Percentiles rank a stretch among this genome's conserved stretches.
phyloP scores from a whole-genome alignment of 2,329 filamentous ascomycete species.

The Penicillium sp. region DNA sequence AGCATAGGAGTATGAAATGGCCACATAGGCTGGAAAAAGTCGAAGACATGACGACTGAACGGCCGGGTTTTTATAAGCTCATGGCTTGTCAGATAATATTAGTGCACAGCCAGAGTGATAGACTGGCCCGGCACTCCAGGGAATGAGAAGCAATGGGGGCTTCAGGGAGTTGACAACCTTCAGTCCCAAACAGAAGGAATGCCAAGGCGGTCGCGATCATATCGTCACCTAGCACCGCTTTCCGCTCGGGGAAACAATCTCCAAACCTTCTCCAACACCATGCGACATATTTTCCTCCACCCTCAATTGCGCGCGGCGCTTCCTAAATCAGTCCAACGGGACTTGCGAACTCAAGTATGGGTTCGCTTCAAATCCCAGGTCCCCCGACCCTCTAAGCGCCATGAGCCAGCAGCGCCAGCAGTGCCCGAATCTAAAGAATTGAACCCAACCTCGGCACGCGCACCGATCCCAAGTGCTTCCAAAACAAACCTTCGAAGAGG shows the following conservation, averaged over 20 bases:
- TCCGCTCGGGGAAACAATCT: slow-evolving; percentile 3
- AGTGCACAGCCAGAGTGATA: background rate
- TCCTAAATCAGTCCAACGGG: slow-evolving; percentile 26
- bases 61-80: slow-evolving; percentile 7
- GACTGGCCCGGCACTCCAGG: slow-evolving; percentile 8
- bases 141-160: background rate
- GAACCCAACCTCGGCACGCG: slow-evolving; percentile 7
- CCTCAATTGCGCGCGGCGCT: slow-evolving; percentile 31
- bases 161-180: background rate
- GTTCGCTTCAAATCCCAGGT: slow-evolving; percentile 32
- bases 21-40: slow-evolving; percentile 29
- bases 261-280: slow-evolving; percentile 12
- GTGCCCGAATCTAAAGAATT: slow-evolving; percentile 22
- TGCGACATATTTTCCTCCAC: slow-evolving; percentile 32
- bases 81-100: slow-evolving; percentile 8
- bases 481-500: slow-evolving; percentile 32
- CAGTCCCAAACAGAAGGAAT: background rate
- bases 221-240: slow-evolving; percentile 9
- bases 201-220: slow-evolving; percentile 8
- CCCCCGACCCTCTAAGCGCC: slow-evolving; percentile 24
- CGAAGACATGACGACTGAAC: slow-evolving; percentile 25
- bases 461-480: slow-evolving; percentile 17
- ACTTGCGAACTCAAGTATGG: slow-evolving; percentile 28
- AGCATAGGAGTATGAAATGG: slow-evolving; percentile 27
- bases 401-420: slow-evolving; percentile 13